Percentiles rank a stretch among this genome's conserved stretches.
phyloP scores from a whole-genome alignment of 2,329 filamentous ascomycete species.

The Colletotrichum somersetense region DNA sequence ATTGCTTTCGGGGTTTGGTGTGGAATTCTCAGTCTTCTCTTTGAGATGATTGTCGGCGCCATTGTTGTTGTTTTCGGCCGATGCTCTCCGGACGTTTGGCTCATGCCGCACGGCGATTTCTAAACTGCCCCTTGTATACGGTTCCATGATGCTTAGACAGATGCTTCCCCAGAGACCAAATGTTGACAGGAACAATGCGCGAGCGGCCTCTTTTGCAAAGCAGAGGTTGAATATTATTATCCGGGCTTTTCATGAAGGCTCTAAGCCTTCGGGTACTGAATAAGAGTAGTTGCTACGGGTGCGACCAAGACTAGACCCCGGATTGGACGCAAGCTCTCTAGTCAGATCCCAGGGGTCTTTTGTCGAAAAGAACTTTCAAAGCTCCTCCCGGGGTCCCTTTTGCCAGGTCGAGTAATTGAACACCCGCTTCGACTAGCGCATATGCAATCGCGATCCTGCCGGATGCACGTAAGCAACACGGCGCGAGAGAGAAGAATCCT shows the following conservation, averaged over 20 bases:
- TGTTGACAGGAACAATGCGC: not conserved
- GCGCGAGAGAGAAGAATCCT: not conserved
- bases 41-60: too few species aligned
- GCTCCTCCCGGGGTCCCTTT: not conserved
- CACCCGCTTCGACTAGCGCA: not conserved
- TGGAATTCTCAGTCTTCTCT: not conserved
- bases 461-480: slow-evolving; percentile 1
- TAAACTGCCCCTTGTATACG: not conserved
- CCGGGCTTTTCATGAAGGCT: not conserved
- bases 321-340: not conserved
- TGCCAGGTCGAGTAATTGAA: not conserved
- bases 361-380: not conserved
- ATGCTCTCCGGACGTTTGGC: too few species aligned
- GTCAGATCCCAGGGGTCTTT: not conserved
- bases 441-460: slow-evolving; percentile 1
- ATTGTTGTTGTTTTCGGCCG: not conserved
- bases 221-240: not conserved
- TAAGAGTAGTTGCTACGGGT: not conserved
- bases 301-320: too few species aligned
- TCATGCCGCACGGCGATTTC: not conserved
- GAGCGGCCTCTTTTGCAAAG: not conserved
- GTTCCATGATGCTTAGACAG: not conserved
- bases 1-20: not conserved
- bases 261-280: too few species aligned
- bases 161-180: not conserved